phyloP scores from a whole-genome alignment of 768 basidiomycete genomes.

The Suillus sp. region DNA sequence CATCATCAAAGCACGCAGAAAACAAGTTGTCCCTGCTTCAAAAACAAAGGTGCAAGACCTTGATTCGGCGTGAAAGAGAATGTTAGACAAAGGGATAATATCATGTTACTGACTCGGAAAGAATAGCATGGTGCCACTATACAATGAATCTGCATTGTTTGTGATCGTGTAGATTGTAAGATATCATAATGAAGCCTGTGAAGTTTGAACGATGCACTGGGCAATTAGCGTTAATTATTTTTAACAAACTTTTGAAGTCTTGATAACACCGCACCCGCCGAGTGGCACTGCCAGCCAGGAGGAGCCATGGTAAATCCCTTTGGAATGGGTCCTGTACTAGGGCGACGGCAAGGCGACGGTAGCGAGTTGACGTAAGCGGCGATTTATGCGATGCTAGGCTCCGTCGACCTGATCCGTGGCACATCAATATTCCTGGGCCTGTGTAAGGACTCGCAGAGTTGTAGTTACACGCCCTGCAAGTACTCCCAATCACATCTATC shows the following conservation, averaged over 20 bases:
- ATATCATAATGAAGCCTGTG: not conserved
- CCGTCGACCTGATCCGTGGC: too few species aligned
- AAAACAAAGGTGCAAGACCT: conserved; percentile 2
- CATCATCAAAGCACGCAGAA: not conserved
- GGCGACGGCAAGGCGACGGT: too few species aligned
- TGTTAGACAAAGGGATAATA: not conserved
- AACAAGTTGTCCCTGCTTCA: not conserved
- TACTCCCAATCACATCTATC: not conserved
- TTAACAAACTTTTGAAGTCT: too few species aligned
- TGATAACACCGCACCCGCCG: too few species aligned
- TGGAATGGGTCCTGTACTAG: too few species aligned
- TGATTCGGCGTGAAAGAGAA: conserved; percentile 4
- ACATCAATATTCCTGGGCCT: not conserved
- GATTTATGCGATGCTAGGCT: too few species aligned
- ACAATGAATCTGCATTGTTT: not conserved
- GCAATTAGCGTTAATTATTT: too few species aligned
- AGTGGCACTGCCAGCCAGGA: not conserved
- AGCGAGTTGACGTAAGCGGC: not conserved
- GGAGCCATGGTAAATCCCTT: too few species aligned
- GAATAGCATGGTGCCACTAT: too few species aligned
- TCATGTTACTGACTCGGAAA: not conserved
- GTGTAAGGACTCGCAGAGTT: not conserved
- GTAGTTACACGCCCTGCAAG: not conserved
- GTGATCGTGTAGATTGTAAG: not conserved
- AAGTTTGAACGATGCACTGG: not conserved